Evolutionary conservation across 768 basidiomycete genomes (phyloP).

Genomic region (Agrocybe praecox): DNA sequence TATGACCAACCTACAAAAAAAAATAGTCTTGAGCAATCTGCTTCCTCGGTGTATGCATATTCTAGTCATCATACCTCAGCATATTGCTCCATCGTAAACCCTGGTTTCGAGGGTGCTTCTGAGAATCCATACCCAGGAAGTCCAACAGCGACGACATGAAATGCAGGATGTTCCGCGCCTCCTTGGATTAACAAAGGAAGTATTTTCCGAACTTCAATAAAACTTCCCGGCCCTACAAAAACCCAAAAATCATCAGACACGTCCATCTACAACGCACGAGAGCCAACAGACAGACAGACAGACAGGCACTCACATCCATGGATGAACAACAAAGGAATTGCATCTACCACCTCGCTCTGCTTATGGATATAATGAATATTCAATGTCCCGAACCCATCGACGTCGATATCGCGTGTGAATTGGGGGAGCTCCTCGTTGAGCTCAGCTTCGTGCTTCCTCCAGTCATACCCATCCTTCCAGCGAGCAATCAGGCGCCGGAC

Average conservation of each 20-base stretch:
- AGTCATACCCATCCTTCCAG: conserved; percentile 60
- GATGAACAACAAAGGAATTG: conserved; percentile 61
- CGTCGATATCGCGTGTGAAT: conserved; percentile 52
- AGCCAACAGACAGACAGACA: too few species aligned
- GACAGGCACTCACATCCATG: conserved; percentile 50
- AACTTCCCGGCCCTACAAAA: background rate
- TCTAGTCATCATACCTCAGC: conserved; percentile 42
- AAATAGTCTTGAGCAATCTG: conserved; percentile 43
- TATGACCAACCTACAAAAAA: conserved; percentile 30
- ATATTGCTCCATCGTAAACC: conserved; percentile 48
- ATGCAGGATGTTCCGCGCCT: background rate
- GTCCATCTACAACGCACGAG: too few species aligned
- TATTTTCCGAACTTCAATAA: conserved; percentile 1
- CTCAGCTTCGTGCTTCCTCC: conserved; percentile 51
- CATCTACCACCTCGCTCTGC: conserved; percentile 40
- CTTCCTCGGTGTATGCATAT: conserved; percentile 22
- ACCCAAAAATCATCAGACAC: background rate
- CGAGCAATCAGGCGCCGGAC: conserved; percentile 47
- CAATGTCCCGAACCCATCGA: conserved; percentile 45
- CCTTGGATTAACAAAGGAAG: background rate
- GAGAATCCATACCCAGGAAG: conserved; percentile 67
- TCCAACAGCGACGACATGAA: conserved; percentile 51
- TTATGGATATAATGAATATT: conserved; percentile 62
- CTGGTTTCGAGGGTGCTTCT: conserved; percentile 50
- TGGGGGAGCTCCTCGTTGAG: conserved; percentile 57